These are phyloP conservation scores for Fusarium falciforme DNA, from an alignment of 2,329 filamentous ascomycete genomes.

Conservation along the genomic window DNA sequence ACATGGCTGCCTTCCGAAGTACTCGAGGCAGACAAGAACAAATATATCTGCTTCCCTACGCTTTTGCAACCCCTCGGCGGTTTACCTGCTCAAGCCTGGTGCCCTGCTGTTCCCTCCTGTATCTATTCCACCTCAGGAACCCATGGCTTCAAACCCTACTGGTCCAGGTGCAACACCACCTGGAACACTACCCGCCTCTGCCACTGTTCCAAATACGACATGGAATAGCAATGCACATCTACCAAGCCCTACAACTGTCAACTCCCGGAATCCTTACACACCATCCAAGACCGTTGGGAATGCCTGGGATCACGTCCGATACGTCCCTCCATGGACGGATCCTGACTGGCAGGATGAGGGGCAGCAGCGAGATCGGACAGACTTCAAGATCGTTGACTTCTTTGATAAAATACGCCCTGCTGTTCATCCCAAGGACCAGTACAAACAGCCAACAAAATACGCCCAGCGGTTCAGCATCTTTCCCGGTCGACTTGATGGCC, in stretches of 20 bases:
- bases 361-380: slow-evolving; percentile 1
- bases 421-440: slow-evolving; percentile 35
- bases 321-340: slow-evolving; percentile 44
- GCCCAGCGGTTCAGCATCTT: slow-evolving; percentile 47
- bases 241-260: background rate
- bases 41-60: background rate
- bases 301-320: slow-evolving; percentile 18
- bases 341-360: slow-evolving; percentile 43
- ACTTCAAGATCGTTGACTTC: slow-evolving; percentile 29
- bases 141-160: slow-evolving; percentile 11
- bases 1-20: background rate
- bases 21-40: background rate
- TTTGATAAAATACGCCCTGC: slow-evolving; percentile 41
- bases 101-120: background rate
- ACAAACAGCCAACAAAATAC: slow-evolving; percentile 40
- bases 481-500: slow-evolving; percentile 43
- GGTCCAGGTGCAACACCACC: background rate
- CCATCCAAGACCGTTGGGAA: slow-evolving; percentile 11
- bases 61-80: background rate
- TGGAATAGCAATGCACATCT: background rate
- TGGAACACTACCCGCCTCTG: background rate
- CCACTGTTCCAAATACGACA: background rate
- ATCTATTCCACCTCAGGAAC: background rate
- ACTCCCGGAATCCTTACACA: background rate
- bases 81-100: background rate